These are phyloP conservation scores for Pistacia integerrima DNA, from an alignment of 345 rosid species.

Conservation along the genomic window DNA sequence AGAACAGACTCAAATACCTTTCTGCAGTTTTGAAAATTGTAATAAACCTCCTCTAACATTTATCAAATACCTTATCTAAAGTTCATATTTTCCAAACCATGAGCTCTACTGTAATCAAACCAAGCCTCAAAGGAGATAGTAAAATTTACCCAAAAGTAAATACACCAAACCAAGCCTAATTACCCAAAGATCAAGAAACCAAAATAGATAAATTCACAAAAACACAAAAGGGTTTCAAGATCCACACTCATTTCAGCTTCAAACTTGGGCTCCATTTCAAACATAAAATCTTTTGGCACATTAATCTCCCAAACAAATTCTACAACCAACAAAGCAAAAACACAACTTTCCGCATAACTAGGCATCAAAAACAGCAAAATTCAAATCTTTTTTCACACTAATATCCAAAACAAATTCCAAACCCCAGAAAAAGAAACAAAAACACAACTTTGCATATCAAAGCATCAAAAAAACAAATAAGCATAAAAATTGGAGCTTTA, in stretches of 20 bases:
- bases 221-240: neutral
- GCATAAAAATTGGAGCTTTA: neutral
- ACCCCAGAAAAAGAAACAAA: neutral
- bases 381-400: neutral
- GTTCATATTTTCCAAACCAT: neutral
- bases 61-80: neutral
- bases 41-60: neutral
- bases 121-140: neutral
- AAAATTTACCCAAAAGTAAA: neutral
- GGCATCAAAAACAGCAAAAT: neutral
- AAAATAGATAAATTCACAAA: neutral
- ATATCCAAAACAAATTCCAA: too few relatives aligned
- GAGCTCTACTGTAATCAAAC: neutral
- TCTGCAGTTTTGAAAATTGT: neutral
- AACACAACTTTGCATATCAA: neutral
- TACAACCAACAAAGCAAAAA: neutral
- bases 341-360: neutral
- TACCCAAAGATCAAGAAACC: neutral
- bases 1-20: neutral
- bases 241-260: neutral
- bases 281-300: neutral
- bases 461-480: neutral
- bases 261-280: neutral
- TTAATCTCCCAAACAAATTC: neutral
- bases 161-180: neutral